A percentile compares a stretch with the other conserved stretches of the same genome.
phyloP scores from a whole-genome alignment of 805 yeast genomes.

The Wickerhamiella azymoides region DNA sequence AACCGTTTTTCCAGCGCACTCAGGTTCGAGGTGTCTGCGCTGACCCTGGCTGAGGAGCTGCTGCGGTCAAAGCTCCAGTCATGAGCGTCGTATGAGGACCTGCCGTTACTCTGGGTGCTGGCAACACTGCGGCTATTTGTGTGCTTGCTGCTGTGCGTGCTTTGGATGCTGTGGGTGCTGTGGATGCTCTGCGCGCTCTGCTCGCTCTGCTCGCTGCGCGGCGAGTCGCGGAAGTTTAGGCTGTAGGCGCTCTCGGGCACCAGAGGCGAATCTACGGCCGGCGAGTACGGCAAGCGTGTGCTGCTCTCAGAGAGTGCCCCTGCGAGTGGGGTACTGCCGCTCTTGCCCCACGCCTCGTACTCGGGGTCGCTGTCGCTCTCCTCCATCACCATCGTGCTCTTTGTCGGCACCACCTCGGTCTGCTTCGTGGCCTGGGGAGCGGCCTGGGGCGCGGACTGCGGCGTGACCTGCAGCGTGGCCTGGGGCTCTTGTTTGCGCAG shows the following conservation, averaged over 20 bases:
- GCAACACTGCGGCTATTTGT: too few relatives aligned
- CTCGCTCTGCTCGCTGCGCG: background rate
- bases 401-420: conserved; percentile 53
- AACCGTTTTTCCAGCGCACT: conserved; percentile 5
- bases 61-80: background rate
- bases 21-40: background rate
- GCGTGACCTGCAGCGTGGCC: too few relatives aligned
- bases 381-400: conserved; percentile 77
- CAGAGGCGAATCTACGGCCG: background rate
- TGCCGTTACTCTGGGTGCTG: too few relatives aligned
- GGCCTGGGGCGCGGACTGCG: background rate
- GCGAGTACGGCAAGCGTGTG: background rate
- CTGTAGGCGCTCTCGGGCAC: background rate
- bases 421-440: conserved; percentile 31
- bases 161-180: too few relatives aligned
- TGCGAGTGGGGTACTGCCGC: too few relatives aligned
- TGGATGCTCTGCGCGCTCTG: background rate
- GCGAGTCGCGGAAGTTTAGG: background rate
- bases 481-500: background rate
- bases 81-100: background rate
- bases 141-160: background rate
- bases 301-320: too few relatives aligned
- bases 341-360: background rate
- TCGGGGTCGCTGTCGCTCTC: conserved; percentile 41
- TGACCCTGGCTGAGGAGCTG: too few relatives aligned